These are phyloP conservation scores for Mycocentrospora acerina DNA, from an alignment of 2,329 filamentous ascomycete genomes.

Conservation along the genomic window DNA sequence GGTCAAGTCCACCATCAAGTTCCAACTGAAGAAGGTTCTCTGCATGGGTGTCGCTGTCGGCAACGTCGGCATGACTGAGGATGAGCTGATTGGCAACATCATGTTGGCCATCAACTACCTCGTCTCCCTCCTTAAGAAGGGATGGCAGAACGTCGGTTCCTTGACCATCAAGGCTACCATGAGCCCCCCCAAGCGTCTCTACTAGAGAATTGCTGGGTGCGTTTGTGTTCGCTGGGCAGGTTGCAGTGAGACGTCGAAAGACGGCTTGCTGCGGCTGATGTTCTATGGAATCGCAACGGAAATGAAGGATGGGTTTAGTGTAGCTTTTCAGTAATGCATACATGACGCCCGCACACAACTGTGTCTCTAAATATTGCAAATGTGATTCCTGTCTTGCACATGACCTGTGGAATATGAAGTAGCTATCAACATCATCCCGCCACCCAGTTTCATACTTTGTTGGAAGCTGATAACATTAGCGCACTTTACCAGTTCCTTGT, in stretches of 20 bases:
- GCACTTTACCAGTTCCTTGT: too few relatives aligned
- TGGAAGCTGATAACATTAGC: too few relatives aligned
- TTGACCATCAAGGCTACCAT: conserved; percentile 99
- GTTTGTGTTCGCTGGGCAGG: conserved; percentile 15
- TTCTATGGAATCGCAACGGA: conserved; percentile 22
- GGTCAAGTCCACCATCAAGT: conserved; percentile 99
- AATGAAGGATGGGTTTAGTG: conserved; percentile 29
- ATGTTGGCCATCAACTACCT: conserved; percentile 99
- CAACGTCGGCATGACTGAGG: conserved; percentile 95
- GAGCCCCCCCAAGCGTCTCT: conserved; percentile 97
- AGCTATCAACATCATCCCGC: too few relatives aligned
- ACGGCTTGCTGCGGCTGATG: conserved; percentile 16
- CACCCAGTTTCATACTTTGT: too few relatives aligned
- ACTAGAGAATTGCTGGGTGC: conserved; percentile 61
- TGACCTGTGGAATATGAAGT: too few relatives aligned
- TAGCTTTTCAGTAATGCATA: conserved; percentile 32
- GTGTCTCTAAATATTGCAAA: background rate
- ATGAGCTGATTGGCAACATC: conserved; percentile 97
- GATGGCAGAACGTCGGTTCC: conserved; percentile 99
- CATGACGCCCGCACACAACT: conserved; percentile 27
- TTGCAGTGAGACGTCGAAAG: conserved; percentile 18
- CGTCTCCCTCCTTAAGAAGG: conserved; percentile 99
- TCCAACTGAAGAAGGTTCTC: conserved; percentile 99
- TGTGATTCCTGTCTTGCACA: too few relatives aligned
- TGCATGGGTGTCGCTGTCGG: conserved; percentile 99